Conservation (phyloP, 495 filamentous ascomycete species). For the Entonaema liquescens region DNA sequence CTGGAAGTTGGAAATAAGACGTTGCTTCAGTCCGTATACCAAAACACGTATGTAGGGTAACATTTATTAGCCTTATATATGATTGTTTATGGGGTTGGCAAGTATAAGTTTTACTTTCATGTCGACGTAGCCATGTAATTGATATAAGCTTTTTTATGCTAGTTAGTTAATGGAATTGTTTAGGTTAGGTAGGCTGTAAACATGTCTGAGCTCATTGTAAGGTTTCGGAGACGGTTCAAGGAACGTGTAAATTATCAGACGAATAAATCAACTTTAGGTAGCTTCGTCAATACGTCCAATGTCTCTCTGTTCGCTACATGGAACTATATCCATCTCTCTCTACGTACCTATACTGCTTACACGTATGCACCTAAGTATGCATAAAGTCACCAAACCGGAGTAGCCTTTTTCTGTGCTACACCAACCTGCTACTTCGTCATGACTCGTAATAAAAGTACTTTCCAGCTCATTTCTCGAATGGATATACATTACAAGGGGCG, state of each 20-base stretch:
- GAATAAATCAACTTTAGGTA: background rate
- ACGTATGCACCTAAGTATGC: background rate
- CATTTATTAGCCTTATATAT: background rate
- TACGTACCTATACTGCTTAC: background rate
- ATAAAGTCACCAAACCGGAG: background rate
- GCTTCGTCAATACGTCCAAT: no score
- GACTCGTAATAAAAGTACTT: constrained; percentile 3
- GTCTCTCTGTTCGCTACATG: no score
- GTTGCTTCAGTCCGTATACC: background rate
- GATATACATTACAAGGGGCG: constrained; percentile 13
- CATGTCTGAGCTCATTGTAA: background rate
- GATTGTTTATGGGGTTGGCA: background rate
- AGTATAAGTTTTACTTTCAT: background rate
- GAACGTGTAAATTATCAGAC: background rate
- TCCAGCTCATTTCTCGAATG: constrained; percentile 2
- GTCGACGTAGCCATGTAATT: background rate
- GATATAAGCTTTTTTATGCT: background rate
- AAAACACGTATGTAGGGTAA: background rate
- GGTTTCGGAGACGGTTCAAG: background rate
- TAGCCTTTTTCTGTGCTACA: constrained; percentile 1
- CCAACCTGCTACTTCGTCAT: constrained; percentile 2
- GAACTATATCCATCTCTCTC: background rate
- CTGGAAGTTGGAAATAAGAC: no score
- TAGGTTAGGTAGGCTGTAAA: background rate
- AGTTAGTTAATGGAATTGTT: background rate